These are phyloP conservation scores for Moesziomyces sp. DNA, from an alignment of 1,284 basidiomycete species.

Conservation along the genomic window DNA sequence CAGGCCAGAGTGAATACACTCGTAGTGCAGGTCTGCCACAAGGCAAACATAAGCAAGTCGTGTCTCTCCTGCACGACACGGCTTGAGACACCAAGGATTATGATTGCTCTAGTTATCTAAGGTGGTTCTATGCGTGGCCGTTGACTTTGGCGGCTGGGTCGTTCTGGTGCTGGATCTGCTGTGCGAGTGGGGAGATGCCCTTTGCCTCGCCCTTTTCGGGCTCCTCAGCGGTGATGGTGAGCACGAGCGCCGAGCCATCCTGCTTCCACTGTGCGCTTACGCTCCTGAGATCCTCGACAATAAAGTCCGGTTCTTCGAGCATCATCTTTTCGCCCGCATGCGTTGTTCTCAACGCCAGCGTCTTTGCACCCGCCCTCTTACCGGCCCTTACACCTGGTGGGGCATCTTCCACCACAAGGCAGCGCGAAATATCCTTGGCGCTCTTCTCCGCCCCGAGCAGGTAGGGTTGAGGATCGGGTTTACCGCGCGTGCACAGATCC, in stretches of 20 bases:
- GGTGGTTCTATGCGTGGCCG: no score
- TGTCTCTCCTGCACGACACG: no score
- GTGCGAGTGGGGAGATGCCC: constrained; percentile 35
- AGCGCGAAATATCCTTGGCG: constrained; percentile 49
- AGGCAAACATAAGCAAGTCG: no score
- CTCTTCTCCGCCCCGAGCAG: constrained; percentile 57
- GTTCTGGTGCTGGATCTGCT: constrained; percentile 38
- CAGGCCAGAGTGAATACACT: no score
- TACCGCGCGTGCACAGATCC: constrained; percentile 60
- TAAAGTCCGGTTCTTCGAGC: constrained; percentile 58
- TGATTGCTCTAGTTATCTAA: no score
- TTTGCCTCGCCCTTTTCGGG: constrained; percentile 42
- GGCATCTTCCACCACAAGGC: constrained; percentile 66
- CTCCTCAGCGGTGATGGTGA: constrained; percentile 58
- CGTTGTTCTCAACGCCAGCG: constrained; percentile 61
- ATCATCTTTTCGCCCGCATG: constrained; percentile 60
- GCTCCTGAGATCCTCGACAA: constrained; percentile 60
- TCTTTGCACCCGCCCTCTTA: constrained; percentile 60
- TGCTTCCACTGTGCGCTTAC: constrained; percentile 60
- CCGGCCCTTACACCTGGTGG: constrained; percentile 62
- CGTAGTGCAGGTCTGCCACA: no score
- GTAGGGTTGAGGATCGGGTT: constrained; percentile 66
- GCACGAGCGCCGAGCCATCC: constrained; percentile 43
- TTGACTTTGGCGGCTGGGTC: constrained; percentile 16
- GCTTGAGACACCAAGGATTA: no score